These are phyloP conservation scores for Apiospora sp. DNA, from an alignment of 2,329 filamentous ascomycete species.

Conservation along the genomic window DNA sequence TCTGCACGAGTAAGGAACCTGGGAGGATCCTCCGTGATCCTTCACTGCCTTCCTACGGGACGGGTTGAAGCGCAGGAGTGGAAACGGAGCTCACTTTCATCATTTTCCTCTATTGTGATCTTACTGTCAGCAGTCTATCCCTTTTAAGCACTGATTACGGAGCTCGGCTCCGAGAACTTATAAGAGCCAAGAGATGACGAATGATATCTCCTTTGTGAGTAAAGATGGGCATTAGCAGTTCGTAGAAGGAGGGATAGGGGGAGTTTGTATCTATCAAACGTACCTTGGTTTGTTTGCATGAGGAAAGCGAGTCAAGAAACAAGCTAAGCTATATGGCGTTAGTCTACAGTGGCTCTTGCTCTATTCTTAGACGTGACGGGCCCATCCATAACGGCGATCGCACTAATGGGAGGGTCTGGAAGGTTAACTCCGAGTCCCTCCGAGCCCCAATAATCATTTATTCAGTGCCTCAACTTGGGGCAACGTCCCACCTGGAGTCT, in stretches of 20 bases:
- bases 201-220: background rate
- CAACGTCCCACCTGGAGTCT: background rate
- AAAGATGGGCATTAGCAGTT: background rate
- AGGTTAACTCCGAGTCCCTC: background rate
- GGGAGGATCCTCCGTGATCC: background rate
- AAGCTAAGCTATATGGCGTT: background rate
- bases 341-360: background rate
- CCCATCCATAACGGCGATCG: conserved; percentile 15
- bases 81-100: background rate
- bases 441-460: background rate
- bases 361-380: conserved; percentile 5
- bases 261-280: background rate
- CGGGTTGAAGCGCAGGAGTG: background rate
- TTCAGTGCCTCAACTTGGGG: background rate
- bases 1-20: background rate
- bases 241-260: background rate
- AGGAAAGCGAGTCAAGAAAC: background rate
- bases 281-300: background rate
- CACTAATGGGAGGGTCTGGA: background rate
- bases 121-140: background rate
- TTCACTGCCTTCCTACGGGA: background rate
- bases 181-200: background rate
- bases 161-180: background rate
- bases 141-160: background rate
- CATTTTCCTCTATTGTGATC: background rate